Evolutionary conservation across 2,329 filamentous ascomycete species (phyloP).

Genomic region (Plenodomus tracheiphilus): DNA sequence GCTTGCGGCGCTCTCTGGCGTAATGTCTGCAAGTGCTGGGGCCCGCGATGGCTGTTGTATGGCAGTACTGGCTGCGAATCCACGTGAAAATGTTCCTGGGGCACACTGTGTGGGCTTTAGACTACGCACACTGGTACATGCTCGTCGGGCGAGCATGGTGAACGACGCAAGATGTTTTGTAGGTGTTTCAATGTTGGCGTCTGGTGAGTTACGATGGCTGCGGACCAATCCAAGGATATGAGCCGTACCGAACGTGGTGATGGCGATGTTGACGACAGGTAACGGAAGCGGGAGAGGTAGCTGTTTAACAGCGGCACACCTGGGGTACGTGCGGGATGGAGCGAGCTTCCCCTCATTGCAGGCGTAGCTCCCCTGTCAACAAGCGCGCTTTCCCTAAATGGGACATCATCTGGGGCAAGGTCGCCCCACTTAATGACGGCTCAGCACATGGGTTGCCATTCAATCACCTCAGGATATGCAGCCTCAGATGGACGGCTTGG

Average conservation of each 20-base stretch:
- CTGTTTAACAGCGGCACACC: not conserved
- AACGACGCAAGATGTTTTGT: not conserved
- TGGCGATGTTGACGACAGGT: not conserved
- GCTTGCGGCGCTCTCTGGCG: constrained; percentile 67
- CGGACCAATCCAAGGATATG: not conserved
- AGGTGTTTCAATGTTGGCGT: not conserved
- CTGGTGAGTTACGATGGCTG: too few species aligned
- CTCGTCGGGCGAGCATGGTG: constrained; percentile 40
- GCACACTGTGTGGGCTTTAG: constrained; percentile 20
- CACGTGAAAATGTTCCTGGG: constrained; percentile 23
- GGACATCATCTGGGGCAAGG: not conserved
- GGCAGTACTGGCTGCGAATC: constrained; percentile 32
- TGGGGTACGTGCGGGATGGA: constrained; percentile 1
- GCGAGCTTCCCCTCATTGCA: constrained; percentile 11
- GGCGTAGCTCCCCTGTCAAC: not conserved
- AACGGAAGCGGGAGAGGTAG: not conserved
- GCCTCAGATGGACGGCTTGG: too few species aligned
- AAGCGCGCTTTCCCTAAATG: not conserved
- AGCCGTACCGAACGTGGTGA: not conserved
- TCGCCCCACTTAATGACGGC: not conserved
- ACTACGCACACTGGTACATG: constrained; percentile 30
- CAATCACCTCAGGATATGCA: too few species aligned
- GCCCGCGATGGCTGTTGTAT: constrained; percentile 30
- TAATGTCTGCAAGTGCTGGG: constrained; percentile 87
- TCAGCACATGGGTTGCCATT: too few species aligned